Evolutionary conservation across 352 stramenopile species (phyloP).

Genomic region (Elongisporangium undulatum): DNA sequence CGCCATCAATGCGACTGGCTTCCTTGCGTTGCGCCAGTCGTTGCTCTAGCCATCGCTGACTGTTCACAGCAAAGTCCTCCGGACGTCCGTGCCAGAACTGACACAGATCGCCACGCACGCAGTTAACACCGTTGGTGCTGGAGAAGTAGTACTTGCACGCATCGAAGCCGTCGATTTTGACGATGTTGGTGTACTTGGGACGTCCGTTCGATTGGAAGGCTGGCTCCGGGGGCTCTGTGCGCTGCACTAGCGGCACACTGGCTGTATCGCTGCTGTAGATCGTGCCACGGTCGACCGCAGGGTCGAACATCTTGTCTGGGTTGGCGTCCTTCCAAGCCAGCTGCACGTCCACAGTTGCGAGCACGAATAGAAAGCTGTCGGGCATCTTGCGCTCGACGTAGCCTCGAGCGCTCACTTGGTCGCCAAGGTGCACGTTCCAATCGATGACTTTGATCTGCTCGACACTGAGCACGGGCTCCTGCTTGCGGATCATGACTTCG

Average conservation of each 20-base stretch:
- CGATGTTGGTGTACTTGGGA: slow-evolving; percentile 84
- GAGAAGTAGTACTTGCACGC: slow-evolving; percentile 87
- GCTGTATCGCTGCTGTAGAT: neutral
- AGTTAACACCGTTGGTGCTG: slow-evolving; percentile 51
- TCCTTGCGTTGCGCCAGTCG: slow-evolving; percentile 57
- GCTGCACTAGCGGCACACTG: slow-evolving; percentile 2
- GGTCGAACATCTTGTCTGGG: slow-evolving; percentile 47
- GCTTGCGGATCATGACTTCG: slow-evolving; percentile 79
- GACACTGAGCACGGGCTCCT: slow-evolving; percentile 47
- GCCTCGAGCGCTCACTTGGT: slow-evolving; percentile 43
- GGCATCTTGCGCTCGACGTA: slow-evolving; percentile 36
- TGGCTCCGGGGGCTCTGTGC: neutral
- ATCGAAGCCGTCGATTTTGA: slow-evolving; percentile 73
- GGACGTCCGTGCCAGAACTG: slow-evolving; percentile 77
- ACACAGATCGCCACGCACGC: slow-evolving; percentile 55
- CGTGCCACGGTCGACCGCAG: slow-evolving; percentile 14
- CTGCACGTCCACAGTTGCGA: slow-evolving; percentile 43
- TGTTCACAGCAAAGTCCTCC: slow-evolving; percentile 62
- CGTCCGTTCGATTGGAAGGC: neutral
- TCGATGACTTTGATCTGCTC: slow-evolving; percentile 69
- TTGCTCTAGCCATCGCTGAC: slow-evolving; percentile 59
- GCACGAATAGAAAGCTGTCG: slow-evolving; percentile 48
- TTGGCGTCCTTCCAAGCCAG: slow-evolving; percentile 55
- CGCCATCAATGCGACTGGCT: slow-evolving; percentile 47
- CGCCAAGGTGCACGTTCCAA: slow-evolving; percentile 76